phyloP scores from a whole-genome alignment of 2,329 filamentous ascomycete species.

The Penicillium sp. region DNA sequence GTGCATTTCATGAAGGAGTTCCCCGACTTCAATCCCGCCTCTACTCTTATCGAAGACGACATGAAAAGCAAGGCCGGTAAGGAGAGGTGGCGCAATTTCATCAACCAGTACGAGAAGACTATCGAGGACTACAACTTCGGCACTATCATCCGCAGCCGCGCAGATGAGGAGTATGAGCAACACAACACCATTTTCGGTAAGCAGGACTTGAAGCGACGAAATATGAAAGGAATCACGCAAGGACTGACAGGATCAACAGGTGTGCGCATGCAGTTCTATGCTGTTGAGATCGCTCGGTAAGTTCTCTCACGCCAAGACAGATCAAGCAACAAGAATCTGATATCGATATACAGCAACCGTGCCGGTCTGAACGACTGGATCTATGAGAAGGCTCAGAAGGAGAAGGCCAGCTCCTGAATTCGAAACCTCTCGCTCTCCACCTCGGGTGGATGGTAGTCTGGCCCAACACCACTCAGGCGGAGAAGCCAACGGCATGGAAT shows the following conservation, averaged over 20 bases:
- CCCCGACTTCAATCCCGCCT: conserved; percentile 84
- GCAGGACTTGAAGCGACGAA: conserved; percentile 22
- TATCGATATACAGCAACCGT: conserved; percentile 61
- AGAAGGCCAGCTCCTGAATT: conserved; percentile 32
- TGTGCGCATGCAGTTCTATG: conserved; percentile 81
- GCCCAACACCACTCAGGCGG: conserved; percentile 15
- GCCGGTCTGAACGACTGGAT: conserved; percentile 95
- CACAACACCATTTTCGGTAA: conserved; percentile 88
- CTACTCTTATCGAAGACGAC: conserved; percentile 79
- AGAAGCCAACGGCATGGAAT: conserved; percentile 18
- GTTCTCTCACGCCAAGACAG: conserved; percentile 15
- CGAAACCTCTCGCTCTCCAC: conserved; percentile 1
- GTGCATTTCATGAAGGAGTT: conserved; percentile 84
- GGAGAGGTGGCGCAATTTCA: conserved; percentile 90
- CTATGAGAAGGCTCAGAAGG: conserved; percentile 69
- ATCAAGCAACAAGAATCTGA: background rate
- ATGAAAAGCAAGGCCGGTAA: conserved; percentile 99
- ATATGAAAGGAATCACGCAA: background rate
- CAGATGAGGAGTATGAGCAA: conserved; percentile 81
- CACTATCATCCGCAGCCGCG: conserved; percentile 78
- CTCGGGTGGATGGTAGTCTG: conserved; percentile 8
- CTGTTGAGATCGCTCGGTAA: conserved; percentile 70
- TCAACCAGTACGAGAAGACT: conserved; percentile 89
- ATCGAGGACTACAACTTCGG: conserved; percentile 98
- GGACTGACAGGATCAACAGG: conserved; percentile 36